Conservation (phyloP, 2,329 filamentous ascomycete genomes). For the Trichoderma sp. region DNA sequence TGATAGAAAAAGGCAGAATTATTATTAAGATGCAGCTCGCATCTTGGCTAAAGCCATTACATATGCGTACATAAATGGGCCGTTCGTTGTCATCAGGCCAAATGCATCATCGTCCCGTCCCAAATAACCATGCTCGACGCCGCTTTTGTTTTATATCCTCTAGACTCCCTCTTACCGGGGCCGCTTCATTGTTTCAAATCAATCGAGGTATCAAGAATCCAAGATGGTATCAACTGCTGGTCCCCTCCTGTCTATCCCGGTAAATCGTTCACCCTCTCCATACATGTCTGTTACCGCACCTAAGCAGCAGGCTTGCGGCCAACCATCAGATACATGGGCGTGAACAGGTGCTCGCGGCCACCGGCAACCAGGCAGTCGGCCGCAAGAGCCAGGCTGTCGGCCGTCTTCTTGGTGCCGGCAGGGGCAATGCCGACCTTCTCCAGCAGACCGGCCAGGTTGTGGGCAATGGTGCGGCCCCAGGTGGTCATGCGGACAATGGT, state of each 20-base stretch:
- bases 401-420: conserved; percentile 88
- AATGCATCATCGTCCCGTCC: conserved; percentile 1
- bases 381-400: conserved; percentile 79
- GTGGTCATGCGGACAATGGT: conserved; percentile 89
- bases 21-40: conserved; percentile 12
- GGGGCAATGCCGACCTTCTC: conserved; percentile 78
- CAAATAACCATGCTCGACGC: conserved; percentile 21
- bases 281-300: not conserved
- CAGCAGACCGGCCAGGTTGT: conserved; percentile 74
- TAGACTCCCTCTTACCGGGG: not conserved
- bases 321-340: conserved; percentile 97
- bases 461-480: conserved; percentile 72
- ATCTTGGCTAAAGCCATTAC: conserved; percentile 22
- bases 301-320: conserved; percentile 71
- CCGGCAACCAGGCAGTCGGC: conserved; percentile 86
- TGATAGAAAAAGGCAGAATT: conserved; percentile 1
- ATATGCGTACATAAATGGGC: conserved; percentile 20
- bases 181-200: conserved; percentile 12
- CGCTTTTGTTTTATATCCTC: conserved; percentile 8
- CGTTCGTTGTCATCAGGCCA: conserved; percentile 4
- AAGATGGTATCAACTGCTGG: conserved; percentile 3
- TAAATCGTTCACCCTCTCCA: not conserved
- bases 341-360: conserved; percentile 88
- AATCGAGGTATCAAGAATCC: conserved; percentile 23
- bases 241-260: not conserved